phyloP scores from a whole-genome alignment of 2,329 filamentous ascomycete genomes.

The Cercospora canescens region DNA sequence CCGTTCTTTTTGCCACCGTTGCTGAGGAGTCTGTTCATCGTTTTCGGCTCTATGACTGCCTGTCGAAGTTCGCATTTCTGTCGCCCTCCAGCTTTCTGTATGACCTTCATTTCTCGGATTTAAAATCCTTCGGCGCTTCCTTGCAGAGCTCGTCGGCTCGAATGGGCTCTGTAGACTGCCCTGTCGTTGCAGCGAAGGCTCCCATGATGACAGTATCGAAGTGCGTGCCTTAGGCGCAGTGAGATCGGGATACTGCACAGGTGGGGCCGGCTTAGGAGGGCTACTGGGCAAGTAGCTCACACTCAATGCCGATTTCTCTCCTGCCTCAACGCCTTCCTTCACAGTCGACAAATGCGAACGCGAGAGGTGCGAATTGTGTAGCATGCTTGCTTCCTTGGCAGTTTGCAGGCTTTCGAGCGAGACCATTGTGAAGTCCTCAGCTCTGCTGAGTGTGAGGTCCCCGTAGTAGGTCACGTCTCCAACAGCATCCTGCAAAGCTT shows the following conservation, averaged over 20 bases:
- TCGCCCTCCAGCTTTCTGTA: constrained; percentile 11
- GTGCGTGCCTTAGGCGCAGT: not conserved
- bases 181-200: constrained; percentile 3
- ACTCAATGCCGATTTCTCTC: constrained; percentile 22
- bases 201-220: not conserved
- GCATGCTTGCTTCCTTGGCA: constrained; percentile 28
- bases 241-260: constrained; percentile 24
- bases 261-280: constrained; percentile 25
- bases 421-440: constrained; percentile 54
- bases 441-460: constrained; percentile 48
- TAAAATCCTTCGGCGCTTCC: constrained; percentile 10
- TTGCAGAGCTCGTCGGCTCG: constrained; percentile 15
- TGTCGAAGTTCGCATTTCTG: constrained; percentile 1
- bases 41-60: not conserved
- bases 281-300: constrained; percentile 35
- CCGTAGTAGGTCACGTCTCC: constrained; percentile 32
- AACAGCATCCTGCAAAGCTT: constrained; percentile 34
- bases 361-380: constrained; percentile 12
- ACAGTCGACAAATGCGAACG: constrained; percentile 8
- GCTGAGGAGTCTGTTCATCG: not conserved
- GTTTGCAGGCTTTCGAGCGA: constrained; percentile 48
- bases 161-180: constrained; percentile 8
- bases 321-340: constrained; percentile 5
- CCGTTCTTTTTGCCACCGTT: constrained; percentile 22
- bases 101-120: constrained; percentile 10